Base-by-base conservation (phyloP, 352 stramenopile species). In the Phytopythium cucurbitacearum region DNA sequence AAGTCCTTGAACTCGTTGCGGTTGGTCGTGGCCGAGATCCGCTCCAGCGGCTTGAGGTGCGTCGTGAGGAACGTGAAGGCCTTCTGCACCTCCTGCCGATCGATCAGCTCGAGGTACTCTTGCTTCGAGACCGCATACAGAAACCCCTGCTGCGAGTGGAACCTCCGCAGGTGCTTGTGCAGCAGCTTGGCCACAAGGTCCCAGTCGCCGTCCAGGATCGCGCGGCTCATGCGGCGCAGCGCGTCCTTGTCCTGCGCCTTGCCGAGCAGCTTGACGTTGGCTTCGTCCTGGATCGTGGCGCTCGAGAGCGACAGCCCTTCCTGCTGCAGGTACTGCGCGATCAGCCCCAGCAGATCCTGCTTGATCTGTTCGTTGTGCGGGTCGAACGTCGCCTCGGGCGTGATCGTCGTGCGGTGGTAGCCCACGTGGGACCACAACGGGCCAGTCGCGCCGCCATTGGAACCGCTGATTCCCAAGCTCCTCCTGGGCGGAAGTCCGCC, bases 11-110 rank as follows among this genome's bases (percentile, higher is more conserved):
- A 96, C 64, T 96, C 86, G 54, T 86, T 76, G n/a, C 80, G 80
- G 59, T 81, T 88, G 40, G 71, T 80, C 49, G 82, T 72, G 7
- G 58, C 82, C 42, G 76, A 66, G 53, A 94, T 75, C 56, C 91
- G 91, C 63, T 96, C 84, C 32, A 96, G 70, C 47, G 86, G 84
- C 66, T 94, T 94, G 59, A 94, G 76, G 60, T 93, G 79, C 60
- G 85, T 92, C 36, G 81, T 91, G 53, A 96, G 74, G 62, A 94
- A 96, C 48, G 84, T 94, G 58, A 94, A 96, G 10, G 84, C 86
- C 37, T 94, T 94, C 60, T 96, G 84, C 57, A 91, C 93, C 67
- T 94, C 86, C 51, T 94, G 84, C 8, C 86, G 75, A 55, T 94
- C 82, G 53, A 94, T 93, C 28, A 96, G 81, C 54, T 94, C 84